Conservation (phyloP, 768 basidiomycete genomes). For the Dacryopinax spathularia region DNA sequence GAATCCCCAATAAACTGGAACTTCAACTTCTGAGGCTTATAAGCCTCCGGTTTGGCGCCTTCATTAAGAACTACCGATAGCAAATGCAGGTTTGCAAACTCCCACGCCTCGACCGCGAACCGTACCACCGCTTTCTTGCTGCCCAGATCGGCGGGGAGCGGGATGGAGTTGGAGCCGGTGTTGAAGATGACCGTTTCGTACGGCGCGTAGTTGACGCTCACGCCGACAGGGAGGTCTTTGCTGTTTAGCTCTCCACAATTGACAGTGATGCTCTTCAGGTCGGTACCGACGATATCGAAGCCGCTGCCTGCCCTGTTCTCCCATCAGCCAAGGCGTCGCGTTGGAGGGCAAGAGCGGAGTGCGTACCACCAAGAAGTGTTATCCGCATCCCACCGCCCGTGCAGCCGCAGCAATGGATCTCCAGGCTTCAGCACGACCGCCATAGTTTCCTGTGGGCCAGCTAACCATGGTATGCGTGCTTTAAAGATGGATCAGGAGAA, state of each 20-base stretch:
- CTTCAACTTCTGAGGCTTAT: neutral
- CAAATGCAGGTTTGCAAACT: neutral
- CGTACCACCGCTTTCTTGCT: neutral
- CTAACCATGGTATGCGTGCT: neutral
- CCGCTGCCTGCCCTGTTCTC: neutral
- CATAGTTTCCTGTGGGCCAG: neutral
- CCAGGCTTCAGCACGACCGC: neutral
- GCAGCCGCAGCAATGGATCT: neutral
- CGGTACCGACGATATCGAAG: neutral
- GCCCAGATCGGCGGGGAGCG: neutral
- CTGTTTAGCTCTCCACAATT: neutral
- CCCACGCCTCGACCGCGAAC: neutral
- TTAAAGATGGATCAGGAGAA: neutral
- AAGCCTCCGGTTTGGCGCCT: neutral
- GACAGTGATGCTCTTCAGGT: neutral
- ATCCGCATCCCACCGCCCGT: neutral
- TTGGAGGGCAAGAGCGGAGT: neutral
- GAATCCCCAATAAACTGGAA: constrained; percentile 1
- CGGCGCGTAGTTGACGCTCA: neutral
- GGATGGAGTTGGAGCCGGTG: neutral
- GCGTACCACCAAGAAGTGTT: neutral
- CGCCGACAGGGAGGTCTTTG: neutral
- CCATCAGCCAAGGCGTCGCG: neutral
- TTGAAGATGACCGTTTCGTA: neutral
- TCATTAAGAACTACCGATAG: neutral